phyloP scores from a whole-genome alignment of 2,329 filamentous ascomycete species.

The Clathrospora elynae region DNA sequence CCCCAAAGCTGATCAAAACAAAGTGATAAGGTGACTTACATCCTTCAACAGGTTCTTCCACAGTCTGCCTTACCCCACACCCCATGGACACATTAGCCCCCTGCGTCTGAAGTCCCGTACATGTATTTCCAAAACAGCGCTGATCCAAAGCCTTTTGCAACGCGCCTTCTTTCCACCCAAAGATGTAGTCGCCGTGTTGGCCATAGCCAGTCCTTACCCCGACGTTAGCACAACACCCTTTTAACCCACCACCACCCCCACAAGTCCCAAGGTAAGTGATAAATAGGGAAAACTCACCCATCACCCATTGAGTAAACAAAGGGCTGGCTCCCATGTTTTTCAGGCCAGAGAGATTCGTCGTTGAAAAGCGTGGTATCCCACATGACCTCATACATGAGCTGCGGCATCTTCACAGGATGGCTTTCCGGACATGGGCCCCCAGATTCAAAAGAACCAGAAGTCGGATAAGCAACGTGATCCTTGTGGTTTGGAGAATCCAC shows the following conservation, averaged over 20 bases:
- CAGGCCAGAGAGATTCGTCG: slow-evolving; percentile 30
- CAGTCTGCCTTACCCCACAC: slow-evolving; percentile 26
- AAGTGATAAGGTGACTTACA: slow-evolving; percentile 21
- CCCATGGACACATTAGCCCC: slow-evolving; percentile 17
- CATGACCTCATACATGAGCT: slow-evolving; percentile 55
- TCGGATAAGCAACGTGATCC: slow-evolving; percentile 53
- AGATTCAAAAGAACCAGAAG: slow-evolving; percentile 26
- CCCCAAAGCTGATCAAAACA: neutral
- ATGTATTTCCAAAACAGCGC: slow-evolving; percentile 36
- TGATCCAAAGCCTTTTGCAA: slow-evolving; percentile 52
- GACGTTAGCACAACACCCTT: neutral
- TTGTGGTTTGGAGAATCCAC: slow-evolving; percentile 60
- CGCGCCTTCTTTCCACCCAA: slow-evolving; percentile 56
- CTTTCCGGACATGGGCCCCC: slow-evolving; percentile 45
- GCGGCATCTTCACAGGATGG: slow-evolving; percentile 54
- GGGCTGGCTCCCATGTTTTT: slow-evolving; percentile 31
- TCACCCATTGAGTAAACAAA: slow-evolving; percentile 45
- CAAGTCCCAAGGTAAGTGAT: no score
- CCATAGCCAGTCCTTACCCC: slow-evolving; percentile 33
- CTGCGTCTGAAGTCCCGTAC: slow-evolving; percentile 43
- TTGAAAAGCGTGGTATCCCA: slow-evolving; percentile 50
- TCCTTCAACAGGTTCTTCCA: slow-evolving; percentile 28
- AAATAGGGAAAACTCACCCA: slow-evolving; percentile 43
- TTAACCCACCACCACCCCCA: neutral
- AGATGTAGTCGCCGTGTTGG: slow-evolving; percentile 33